Evolutionary conservation across 306 rosid species (phyloP).

Genomic region (Luffa acutangula): DNA sequence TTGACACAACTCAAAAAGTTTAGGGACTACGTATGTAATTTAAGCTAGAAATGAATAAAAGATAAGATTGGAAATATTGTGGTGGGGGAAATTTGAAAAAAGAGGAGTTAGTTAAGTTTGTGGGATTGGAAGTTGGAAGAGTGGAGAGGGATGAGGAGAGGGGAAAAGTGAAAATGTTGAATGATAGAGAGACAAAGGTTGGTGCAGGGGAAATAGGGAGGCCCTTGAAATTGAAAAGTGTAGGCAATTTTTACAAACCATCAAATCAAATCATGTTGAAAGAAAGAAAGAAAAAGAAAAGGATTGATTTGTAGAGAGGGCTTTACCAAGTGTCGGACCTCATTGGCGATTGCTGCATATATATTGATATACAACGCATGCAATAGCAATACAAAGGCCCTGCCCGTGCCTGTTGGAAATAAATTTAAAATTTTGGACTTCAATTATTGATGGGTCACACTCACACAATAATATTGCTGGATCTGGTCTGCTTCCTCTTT

Average conservation of each 20-base stretch:
- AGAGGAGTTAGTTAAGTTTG: not conserved
- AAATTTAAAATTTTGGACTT: no score
- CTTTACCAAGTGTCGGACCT: not conserved
- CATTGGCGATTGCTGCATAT: not conserved
- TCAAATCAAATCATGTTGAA: not conserved
- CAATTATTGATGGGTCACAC: no score
- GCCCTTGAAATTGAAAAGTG: not conserved
- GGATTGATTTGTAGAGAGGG: not conserved
- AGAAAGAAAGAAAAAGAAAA: no score
- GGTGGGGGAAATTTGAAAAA: no score
- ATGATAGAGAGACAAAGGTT: not conserved
- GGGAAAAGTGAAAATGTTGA: not conserved
- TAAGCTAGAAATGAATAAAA: no score
- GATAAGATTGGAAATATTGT: no score
- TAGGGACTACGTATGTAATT: no score
- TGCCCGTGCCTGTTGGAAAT: no score
- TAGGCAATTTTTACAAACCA: not conserved
- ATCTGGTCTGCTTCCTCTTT: not conserved
- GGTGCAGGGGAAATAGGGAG: not conserved
- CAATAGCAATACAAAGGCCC: no score
- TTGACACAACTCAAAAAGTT: no score
- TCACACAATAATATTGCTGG: not conserved
- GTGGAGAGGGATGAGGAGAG: not conserved
- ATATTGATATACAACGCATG: no score
- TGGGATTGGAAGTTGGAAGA: not conserved